Conservation (phyloP, 2,329 filamentous ascomycete genomes). For the Daldinia sp. region DNA sequence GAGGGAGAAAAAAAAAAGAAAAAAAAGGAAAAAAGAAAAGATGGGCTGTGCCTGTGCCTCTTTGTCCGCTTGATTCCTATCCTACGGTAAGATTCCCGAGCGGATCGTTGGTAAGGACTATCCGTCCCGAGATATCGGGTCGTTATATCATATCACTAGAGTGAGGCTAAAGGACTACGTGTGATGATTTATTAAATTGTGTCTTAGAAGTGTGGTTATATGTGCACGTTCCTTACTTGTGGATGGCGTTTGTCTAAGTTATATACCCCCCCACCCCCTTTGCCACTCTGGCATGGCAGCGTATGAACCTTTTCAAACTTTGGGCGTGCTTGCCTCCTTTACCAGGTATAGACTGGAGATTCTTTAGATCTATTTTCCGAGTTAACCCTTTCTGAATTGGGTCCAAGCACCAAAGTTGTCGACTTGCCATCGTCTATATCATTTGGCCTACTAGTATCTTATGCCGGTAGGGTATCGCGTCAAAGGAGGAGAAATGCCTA, state of each 20-base stretch:
- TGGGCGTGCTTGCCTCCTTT: neutral
- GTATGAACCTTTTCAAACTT: neutral
- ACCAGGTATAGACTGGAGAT: no score
- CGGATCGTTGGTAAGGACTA: neutral
- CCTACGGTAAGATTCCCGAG: neutral
- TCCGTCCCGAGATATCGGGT: neutral
- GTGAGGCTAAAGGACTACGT: neutral
- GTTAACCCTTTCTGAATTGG: no score
- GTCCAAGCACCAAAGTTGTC: neutral
- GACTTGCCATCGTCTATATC: neutral
- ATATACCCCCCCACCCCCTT: neutral
- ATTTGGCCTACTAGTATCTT: neutral
- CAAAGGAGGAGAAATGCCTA: constrained; percentile 37
- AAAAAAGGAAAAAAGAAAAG: no score
- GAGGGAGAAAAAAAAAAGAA: no score
- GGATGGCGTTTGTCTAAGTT: neutral
- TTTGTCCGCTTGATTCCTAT: neutral
- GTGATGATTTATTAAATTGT: neutral
- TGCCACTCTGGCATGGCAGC: neutral
- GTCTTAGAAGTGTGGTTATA: neutral
- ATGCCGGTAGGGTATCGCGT: neutral
- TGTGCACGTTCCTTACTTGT: neutral
- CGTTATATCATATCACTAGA: neutral
- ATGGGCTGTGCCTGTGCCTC: neutral
- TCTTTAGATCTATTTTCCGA: neutral